Base-by-base conservation (phyloP, 208 protist species). In the Crithidia sp. region DNA sequence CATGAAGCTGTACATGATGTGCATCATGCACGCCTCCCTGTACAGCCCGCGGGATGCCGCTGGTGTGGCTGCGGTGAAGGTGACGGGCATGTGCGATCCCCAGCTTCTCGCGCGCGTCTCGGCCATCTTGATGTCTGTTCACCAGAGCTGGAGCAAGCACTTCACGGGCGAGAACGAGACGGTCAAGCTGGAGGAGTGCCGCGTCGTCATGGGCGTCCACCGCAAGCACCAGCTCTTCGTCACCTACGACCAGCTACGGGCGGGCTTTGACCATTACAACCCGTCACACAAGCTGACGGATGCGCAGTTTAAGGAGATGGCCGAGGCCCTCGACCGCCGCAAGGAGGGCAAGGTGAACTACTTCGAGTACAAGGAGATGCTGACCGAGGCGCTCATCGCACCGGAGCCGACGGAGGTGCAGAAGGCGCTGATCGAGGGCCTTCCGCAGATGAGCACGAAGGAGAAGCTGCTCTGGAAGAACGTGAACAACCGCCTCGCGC, bases 1-100 rank as follows among this genome's bases (percentile, higher is more conserved):
- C 81, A 95, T 94, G 84, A 95, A 97, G 67, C 89, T 93, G 37
- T 96, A 98, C 79, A 91, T 97, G 77, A 91, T 93, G 82, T 92
- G 84, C 85, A 92, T 97, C 64, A 93, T 97, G 77, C 89, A 95
- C 71, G 84, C 87, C 47, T 86, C 90, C 12, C 78, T 93, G 55
- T 89, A 95, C 73, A 79, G 72, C 57, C 86, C 85, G 6, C 81
- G 77, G 14, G 81, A 85, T 59, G 85, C 71, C 40, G 76, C 83
- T 43, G 91, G 89, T n/a, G 75, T 97, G 37, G 82, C 84, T 0
- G 96, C 96, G 3, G 87, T 98, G 19, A 98, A 98, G 83, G 83
- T 98, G 17, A 96, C 95, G 2, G 96, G 89, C 17, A 95, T 98
- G 84, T 93, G 92, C 60, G 91, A 98, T 65, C 93, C 95, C 16